Conservation (phyloP, 1,284 basidiomycete species). For the Ustilago loliicola region DNA sequence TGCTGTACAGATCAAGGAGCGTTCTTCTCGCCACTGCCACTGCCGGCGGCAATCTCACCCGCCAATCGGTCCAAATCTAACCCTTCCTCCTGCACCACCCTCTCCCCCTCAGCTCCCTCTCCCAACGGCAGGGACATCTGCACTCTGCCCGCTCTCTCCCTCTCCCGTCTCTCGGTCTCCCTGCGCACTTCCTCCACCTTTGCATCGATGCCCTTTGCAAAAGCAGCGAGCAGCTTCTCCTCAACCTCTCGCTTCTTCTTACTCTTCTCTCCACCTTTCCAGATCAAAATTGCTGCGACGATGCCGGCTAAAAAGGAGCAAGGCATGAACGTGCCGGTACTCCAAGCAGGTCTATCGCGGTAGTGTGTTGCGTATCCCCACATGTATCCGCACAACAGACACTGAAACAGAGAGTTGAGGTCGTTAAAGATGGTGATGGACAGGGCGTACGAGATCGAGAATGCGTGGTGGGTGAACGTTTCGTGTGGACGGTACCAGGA, state of each 20-base stretch:
- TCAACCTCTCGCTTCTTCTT: constrained; percentile 81
- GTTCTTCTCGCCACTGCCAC: not conserved
- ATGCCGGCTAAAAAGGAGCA: constrained; percentile 84
- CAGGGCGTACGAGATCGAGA: constrained; percentile 75
- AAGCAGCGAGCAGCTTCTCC: constrained; percentile 75
- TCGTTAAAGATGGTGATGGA: constrained; percentile 75
- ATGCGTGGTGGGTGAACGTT: constrained; percentile 84
- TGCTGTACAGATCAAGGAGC: not conserved
- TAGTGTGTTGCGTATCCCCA: constrained; percentile 70
- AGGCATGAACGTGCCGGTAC: constrained; percentile 79
- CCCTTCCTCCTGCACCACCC: not conserved
- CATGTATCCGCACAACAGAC: constrained; percentile 49
- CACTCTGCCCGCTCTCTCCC: not conserved
- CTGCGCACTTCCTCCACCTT: constrained; percentile 24
- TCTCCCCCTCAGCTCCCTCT: not conserved
- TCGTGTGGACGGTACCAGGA: constrained; percentile 86
- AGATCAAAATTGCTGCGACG: constrained; percentile 80
- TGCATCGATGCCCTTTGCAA: constrained; percentile 40
- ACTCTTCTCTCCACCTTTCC: constrained; percentile 81
- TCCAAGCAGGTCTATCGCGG: constrained; percentile 72
- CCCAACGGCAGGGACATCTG: too few species aligned
- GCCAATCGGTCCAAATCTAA: constrained; percentile 16
- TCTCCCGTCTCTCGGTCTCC: not conserved
- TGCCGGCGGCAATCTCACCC: constrained; percentile 4
- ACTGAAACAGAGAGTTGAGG: constrained; percentile 84